Base-by-base conservation (phyloP, 352 stramenopile species). In the Phytophthora rubi region DNA sequence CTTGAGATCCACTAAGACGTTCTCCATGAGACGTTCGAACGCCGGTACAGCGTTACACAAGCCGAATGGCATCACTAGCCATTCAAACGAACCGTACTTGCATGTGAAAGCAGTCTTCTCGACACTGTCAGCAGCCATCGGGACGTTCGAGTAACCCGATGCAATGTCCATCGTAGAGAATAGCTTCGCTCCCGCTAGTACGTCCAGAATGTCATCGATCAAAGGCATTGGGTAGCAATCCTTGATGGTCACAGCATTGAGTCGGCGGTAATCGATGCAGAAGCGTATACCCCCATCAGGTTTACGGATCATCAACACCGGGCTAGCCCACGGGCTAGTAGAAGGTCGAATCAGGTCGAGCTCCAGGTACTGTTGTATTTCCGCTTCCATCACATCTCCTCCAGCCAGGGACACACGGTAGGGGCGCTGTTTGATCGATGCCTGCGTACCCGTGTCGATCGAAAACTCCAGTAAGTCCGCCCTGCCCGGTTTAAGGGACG, bases 151-250 rank as follows among this genome's bases (percentile, higher is more conserved):
- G 18, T 63, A 63, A 0, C 57, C 30, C 0, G 42, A 63, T 0
- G 47, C 47, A 9, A 48, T 48, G 15, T 64, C 57, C 58, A 48
- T 64, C 0, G 44, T 66, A 16, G 59, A 66, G 49, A 66, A 59
- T 4, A 66, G 33, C 4, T 44, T 39, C 28, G 23, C 33, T 1
- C 49, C 53, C 5, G 9, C 49, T 3, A 47, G 48, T 1, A 70
- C 63, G 4, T 64, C 55, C 0, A 60, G 18, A 16, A 70, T 70
- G 21, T 70, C 62, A 18, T 70, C 54, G 6, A 64, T 65, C 2
- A 70, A 30, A 2, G 62, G 26, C 37, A 64, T 64, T 0, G 47
- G 33, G 18, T 65, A 60, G 26, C 62, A 59, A 16, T 65, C 62
- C 6, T 64, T 59, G 6, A 59, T 16, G 1, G 54, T 70, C 7